Evolutionary conservation across 768 basidiomycete species (phyloP), one percentile per base, ranked within the genome.

Genomic region (Boletus eberwhitei): DNA sequence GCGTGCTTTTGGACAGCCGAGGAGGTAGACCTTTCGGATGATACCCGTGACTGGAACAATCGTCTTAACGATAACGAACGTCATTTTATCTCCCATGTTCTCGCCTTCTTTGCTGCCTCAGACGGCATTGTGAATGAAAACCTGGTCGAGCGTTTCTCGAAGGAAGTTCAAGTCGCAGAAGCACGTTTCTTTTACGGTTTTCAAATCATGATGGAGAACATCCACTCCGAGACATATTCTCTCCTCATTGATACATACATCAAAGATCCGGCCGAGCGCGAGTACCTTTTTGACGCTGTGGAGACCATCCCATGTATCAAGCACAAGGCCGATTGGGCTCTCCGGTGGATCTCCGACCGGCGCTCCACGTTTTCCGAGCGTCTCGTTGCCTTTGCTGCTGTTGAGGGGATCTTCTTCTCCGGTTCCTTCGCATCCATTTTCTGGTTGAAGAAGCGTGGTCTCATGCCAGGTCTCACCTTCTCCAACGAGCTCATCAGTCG

Each of bases 151-250:
- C 88, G 93, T 21, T 96, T 96, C 74, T 90, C 90, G 11, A 84
- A 81, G 54, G 94, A 96, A 67, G 90, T 96, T 8, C 93, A 96
- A 71, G 79, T 79, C 2, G 88, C 93, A 5, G 94, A 97, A 71
- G 94, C 92, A 9, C 85, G 93, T 6, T 95, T 88, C 70, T 97
- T 97, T 76, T 96, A 97, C 68, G 93, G 93, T 17, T 96, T 94
- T 74, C 94, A 97, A 71, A 90, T 96, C 69, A 95, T 96, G 94
- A 96, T 95, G 83, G 94, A 96, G 68, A 97, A 96, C 73, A 82
- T 96, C 53, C 94, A 97, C 72, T 93, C 93, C 14, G 94, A 96
- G 71, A 93, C 94, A 0, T 97, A 97, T 72, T 95, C 93, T 0
- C 83, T 96, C 44, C 87, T 97, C 65, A 94, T 97, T 64, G 92